Base-by-base conservation (phyloP, 495 filamentous ascomycete genomes). In the Penicillium longicatenatum region DNA sequence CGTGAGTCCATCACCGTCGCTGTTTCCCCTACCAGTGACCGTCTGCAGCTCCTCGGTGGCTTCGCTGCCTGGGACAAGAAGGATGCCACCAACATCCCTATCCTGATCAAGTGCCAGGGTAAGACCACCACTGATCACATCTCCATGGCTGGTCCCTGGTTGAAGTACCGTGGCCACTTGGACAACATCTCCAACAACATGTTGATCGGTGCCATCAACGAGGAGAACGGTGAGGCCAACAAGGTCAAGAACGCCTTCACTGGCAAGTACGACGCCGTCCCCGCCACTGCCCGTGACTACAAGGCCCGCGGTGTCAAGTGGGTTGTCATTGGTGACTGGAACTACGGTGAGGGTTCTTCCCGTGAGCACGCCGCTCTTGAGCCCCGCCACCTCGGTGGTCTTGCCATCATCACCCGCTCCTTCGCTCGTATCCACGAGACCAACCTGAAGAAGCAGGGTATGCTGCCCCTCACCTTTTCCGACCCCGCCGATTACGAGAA, bases 161-260 rank as follows among this genome's bases (percentile, higher is more conserved):
- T 98, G 76, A 98, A 98, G 84, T 98, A 98, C 86, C 92, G 95
- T 84, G 94, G 94, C 48, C 94, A 98, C 75, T 84, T 98, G 72
- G 95, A 98, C 84, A 98, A 98, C 85, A 98, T 98, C 82, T 98
- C 95, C 70, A 98, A 98, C 87, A 98, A 98, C 86, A 97, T 98
- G 93, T 79, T 98, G 75, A 98, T 98, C 68, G 95, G 95, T 80
- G 94, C 94, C 61, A 89, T 91, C 81, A 98, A 98, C 79, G 82
- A 84, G 59, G 93, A 88, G 63, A 98, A 98, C 77, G 92, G 89
- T 55, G 90, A 98, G 83, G 94, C 93, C 63, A 98, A 98, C 87
- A 97, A 93, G 83, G 82, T 98, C 75, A 90, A 92, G 84, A 98
- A 98, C 84, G 73, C 81, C 73, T 88, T 89, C 64, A 96, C 83